phyloP scores from a whole-genome alignment of 352 stramenopile genomes.

The Pythium scleroteichum region DNA sequence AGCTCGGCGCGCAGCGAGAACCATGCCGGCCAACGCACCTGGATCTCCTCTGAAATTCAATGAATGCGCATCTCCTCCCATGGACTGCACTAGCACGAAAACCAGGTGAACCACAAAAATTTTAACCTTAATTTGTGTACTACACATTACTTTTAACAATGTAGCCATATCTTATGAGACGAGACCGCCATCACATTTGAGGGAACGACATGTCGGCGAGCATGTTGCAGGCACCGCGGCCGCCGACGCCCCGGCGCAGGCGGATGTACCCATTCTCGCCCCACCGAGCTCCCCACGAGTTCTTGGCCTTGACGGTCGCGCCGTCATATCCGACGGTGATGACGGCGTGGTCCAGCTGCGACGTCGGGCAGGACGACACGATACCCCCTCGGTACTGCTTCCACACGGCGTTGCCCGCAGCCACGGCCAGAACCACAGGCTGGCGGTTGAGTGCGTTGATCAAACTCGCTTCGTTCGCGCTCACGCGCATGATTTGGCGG shows the following conservation, averaged over 20 bases:
- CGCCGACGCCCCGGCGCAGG: slow-evolving; percentile 67
- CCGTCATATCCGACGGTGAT: slow-evolving; percentile 93
- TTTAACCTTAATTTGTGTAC: neutral
- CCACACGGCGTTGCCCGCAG: slow-evolving; percentile 92
- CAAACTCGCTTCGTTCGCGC: slow-evolving; percentile 74
- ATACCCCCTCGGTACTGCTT: slow-evolving; percentile 96
- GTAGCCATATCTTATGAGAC: slow-evolving; percentile 18
- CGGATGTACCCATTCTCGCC: slow-evolving; percentile 95
- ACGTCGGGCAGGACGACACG: slow-evolving; percentile 66
- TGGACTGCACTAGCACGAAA: too few species aligned
- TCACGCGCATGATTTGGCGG: slow-evolving; percentile 32
- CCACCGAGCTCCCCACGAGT: slow-evolving; percentile 95
- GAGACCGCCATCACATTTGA: neutral
- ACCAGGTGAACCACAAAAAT: too few species aligned
- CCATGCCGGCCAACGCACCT: neutral
- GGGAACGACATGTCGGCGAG: slow-evolving; percentile 29
- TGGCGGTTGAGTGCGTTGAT: slow-evolving; percentile 86
- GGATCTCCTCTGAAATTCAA: slow-evolving; percentile 4
- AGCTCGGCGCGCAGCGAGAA: neutral
- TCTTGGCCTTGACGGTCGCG: slow-evolving; percentile 92
- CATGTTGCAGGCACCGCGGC: slow-evolving; percentile 41
- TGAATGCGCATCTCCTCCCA: too few species aligned
- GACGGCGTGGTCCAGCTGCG: slow-evolving; percentile 95
- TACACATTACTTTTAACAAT: neutral
- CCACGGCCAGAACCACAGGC: slow-evolving; percentile 92